These are phyloP conservation scores for barrel medic (Medicago truncatula) DNA, from an alignment of 306 rosid species.

Conservation along the genomic window MtrunA17r5.0-ANR NC_053045.1:50589001-50589500, in stretches of 20 bases:
- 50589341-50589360: conserved; percentile 95
- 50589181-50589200: conserved; percentile 31
- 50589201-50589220: conserved; percentile 93
- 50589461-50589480: neutral
- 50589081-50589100: conserved; percentile 11
- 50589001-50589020: conserved; percentile 10
- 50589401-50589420: conserved; percentile 1
- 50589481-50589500: neutral
- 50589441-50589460: neutral
- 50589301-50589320: conserved; percentile 88
- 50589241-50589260: conserved; percentile 86
- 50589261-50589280: conserved; percentile 93
- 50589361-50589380: conserved; percentile 95
- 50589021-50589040: conserved; percentile 13
- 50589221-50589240: conserved; percentile 88
- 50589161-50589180: neutral
- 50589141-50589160: too few species aligned
- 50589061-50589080: neutral
- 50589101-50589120: conserved; percentile 3
- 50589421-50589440: neutral
- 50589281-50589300: conserved; percentile 99
- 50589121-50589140: neutral
- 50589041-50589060: conserved; percentile 2
- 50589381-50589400: conserved; percentile 98
- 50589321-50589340: conserved; percentile 95